A percentile compares a stretch with the other conserved stretches of the same genome.
phyloP scores from a whole-genome alignment of 768 basidiomycete genomes.

The Hebeloma cylindrosporum region DNA sequence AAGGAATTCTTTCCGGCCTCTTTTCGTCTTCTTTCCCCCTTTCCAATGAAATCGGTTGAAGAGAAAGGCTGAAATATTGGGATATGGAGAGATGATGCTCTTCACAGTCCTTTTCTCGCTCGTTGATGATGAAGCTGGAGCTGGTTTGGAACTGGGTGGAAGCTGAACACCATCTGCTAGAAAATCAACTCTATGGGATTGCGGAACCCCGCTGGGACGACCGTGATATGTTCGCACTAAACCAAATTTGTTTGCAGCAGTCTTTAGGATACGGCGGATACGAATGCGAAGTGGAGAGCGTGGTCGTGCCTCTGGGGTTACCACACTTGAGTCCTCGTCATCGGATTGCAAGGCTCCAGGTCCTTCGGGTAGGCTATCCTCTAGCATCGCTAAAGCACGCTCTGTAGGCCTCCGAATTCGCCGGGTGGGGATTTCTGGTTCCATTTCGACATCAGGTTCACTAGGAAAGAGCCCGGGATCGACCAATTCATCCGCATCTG shows the following conservation, averaged over 20 bases:
- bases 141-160: neutral
- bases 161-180: constrained; percentile 4
- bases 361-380: constrained; percentile 19
- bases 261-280: constrained; percentile 17
- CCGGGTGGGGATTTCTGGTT: constrained; percentile 8
- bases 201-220: constrained; percentile 10
- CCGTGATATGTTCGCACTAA: constrained; percentile 19
- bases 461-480: neutral
- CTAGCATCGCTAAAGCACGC: constrained; percentile 15
- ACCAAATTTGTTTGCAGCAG: constrained; percentile 20
- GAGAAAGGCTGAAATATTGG: constrained; percentile 22
- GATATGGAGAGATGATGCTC: constrained; percentile 25
- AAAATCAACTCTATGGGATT: constrained; percentile 11
- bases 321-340: neutral
- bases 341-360: constrained; percentile 13
- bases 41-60: constrained; percentile 24
- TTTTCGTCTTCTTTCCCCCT: constrained; percentile 17
- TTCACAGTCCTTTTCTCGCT: constrained; percentile 1
- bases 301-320: neutral
- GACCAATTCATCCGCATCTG: too few species aligned
- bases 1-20: constrained; percentile 9
- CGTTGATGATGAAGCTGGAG: neutral
- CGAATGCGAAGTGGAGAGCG: constrained; percentile 12
- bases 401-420: constrained; percentile 16
- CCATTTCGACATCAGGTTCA: neutral